phyloP scores from a whole-genome alignment of 768 basidiomycete genomes.

The Kondoa malvinella region DNA sequence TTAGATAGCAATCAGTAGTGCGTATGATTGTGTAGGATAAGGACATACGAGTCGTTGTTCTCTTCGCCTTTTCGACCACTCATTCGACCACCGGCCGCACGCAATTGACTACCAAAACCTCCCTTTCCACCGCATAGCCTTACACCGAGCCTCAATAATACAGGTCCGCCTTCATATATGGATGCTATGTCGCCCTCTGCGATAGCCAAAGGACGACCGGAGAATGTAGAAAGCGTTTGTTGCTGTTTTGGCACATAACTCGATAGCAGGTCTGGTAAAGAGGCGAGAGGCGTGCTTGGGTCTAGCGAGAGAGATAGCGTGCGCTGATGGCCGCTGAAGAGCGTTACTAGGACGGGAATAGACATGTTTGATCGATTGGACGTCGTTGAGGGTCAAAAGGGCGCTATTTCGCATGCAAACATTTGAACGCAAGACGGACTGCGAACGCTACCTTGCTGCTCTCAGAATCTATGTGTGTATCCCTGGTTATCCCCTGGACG shows the following conservation, averaged over 20 bases:
- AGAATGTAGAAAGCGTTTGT: constrained; percentile 11
- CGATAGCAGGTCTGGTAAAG: constrained; percentile 9
- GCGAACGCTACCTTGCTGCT: no score
- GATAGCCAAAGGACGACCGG: constrained; percentile 4
- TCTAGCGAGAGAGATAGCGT: constrained; percentile 14
- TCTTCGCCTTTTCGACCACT: constrained; percentile 86
- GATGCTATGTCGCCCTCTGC: background rate
- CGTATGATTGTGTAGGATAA: background rate
- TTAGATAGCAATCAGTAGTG: constrained; percentile 34
- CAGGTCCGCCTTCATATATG: background rate
- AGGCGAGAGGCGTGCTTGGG: background rate
- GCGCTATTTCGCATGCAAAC: no score
- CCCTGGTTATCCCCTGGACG: no score
- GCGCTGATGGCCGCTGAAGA: constrained; percentile 8
- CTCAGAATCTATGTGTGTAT: no score
- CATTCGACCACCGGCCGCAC: constrained; percentile 96
- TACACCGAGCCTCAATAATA: constrained; percentile 11
- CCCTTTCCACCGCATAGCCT: constrained; percentile 73
- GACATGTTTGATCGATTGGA: background rate
- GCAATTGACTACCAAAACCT: constrained; percentile 87
- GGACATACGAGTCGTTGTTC: constrained; percentile 49
- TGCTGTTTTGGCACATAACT: constrained; percentile 3
- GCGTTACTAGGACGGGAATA: constrained; percentile 13
- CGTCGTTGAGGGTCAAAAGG: constrained; percentile 1
- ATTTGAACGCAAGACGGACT: no score